Evolutionary conservation across 2,329 filamentous ascomycete genomes (phyloP).

Genomic region (Trichophyton verrucosum): DNA sequence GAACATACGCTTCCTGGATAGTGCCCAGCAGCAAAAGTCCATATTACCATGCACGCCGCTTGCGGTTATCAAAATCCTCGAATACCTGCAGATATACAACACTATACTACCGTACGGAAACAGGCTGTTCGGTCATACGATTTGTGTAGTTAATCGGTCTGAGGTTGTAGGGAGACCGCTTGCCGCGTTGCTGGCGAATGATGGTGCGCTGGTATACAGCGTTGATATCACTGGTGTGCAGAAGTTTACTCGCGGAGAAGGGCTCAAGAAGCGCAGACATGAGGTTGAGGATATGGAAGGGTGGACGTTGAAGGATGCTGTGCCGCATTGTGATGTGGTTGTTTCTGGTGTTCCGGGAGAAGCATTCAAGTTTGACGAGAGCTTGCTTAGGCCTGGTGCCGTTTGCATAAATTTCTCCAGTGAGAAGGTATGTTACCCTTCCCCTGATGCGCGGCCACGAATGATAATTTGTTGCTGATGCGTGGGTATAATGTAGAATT

Average conservation of each 20-base stretch:
- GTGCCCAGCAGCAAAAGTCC: constrained; percentile 67
- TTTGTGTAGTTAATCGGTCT: constrained; percentile 91
- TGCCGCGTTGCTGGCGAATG: constrained; percentile 86
- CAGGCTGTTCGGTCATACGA: constrained; percentile 80
- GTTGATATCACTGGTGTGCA: constrained; percentile 88
- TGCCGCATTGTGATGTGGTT: constrained; percentile 83
- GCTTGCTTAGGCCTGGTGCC: constrained; percentile 72
- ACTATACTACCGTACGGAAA: constrained; percentile 86
- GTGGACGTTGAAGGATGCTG: constrained; percentile 65
- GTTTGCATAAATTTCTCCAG: constrained; percentile 99
- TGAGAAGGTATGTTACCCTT: constrained; percentile 47
- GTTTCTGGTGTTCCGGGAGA: constrained; percentile 86
- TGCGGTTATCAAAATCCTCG: constrained; percentile 91
- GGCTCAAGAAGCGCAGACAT: constrained; percentile 73
- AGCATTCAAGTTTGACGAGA: constrained; percentile 76
- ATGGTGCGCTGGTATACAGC: constrained; percentile 89
- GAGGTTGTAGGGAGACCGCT: constrained; percentile 92
- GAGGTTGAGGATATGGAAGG: constrained; percentile 74
- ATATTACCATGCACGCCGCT: constrained; percentile 92
- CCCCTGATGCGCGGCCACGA: neutral
- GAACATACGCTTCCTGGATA: constrained; percentile 90
- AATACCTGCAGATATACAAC: constrained; percentile 94
- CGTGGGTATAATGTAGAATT: constrained; percentile 47
- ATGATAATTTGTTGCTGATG: neutral
- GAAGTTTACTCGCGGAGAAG: constrained; percentile 78